These are phyloP conservation scores for Lignosus rhinocerotis DNA, from an alignment of 1,284 basidiomycete genomes.

Conservation along the genomic window DNA sequence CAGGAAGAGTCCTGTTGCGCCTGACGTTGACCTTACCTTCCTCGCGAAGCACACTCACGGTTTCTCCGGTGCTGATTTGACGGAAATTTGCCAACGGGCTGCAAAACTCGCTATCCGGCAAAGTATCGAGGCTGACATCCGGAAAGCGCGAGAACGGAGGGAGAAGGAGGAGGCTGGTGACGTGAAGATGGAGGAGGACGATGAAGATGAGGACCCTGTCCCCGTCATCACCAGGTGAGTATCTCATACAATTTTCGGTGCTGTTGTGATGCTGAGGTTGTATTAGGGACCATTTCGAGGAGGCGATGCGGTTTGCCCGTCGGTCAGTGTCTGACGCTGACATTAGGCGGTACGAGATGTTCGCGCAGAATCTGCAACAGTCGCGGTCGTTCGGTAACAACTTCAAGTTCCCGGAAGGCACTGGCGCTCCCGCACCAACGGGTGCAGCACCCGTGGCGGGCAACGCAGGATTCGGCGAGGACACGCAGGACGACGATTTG, in stretches of 20 bases:
- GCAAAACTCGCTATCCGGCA: constrained; percentile 97
- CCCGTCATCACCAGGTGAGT: constrained; percentile 84
- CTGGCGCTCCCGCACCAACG: constrained; percentile 50
- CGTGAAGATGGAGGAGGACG: constrained; percentile 75
- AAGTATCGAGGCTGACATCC: constrained; percentile 93
- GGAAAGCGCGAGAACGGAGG: constrained; percentile 76
- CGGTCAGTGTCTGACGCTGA: constrained; percentile 93
- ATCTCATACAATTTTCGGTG: not conserved
- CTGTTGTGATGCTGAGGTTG: constrained; percentile 4
- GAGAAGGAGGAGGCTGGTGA: constrained; percentile 79
- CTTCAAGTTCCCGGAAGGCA: constrained; percentile 95
- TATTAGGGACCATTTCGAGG: constrained; percentile 88
- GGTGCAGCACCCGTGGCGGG: constrained; percentile 47
- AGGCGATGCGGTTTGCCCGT: constrained; percentile 94
- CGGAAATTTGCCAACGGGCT: constrained; percentile 97
- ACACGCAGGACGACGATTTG: constrained; percentile 84
- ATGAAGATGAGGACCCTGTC: constrained; percentile 90
- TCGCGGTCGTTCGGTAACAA: constrained; percentile 84
- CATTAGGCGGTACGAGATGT: constrained; percentile 94
- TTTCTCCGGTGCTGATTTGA: constrained; percentile 99
- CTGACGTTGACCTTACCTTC: constrained; percentile 86
- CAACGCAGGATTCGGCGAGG: constrained; percentile 81
- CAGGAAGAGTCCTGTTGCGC: constrained; percentile 89
- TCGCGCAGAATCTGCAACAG: constrained; percentile 87
- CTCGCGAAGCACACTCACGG: constrained; percentile 95